These are phyloP conservation scores for Camellia sinensis DNA, from an alignment of 148 eudicot genomes.

Conservation along the genomic window DNA sequence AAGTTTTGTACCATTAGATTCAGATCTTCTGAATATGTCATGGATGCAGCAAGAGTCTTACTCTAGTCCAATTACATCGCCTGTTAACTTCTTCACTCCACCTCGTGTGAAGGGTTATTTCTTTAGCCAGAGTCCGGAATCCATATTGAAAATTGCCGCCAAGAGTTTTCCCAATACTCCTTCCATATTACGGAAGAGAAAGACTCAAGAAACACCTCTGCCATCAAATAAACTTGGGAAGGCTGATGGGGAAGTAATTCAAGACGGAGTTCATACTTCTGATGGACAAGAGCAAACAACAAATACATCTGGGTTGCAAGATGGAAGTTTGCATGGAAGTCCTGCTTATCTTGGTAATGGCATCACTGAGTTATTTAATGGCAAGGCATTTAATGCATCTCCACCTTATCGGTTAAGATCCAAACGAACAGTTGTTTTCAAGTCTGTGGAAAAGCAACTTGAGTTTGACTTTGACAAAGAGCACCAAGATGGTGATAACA, in stretches of 20 bases:
- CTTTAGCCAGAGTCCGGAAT: constrained; percentile 56
- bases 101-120: constrained; percentile 54
- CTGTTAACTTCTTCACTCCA: constrained; percentile 55
- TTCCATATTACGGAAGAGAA: constrained; percentile 80
- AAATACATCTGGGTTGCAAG: constrained; percentile 27
- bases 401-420: constrained; percentile 73
- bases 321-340: constrained; percentile 28
- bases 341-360: constrained; percentile 32
- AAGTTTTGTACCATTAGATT: constrained; percentile 31
- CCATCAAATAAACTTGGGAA: constrained; percentile 27
- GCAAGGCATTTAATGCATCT: constrained; percentile 61
- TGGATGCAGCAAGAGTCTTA: constrained; percentile 31
- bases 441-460: constrained; percentile 78
- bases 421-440: constrained; percentile 54
- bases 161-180: constrained; percentile 76
- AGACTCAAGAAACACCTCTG: constrained; percentile 29
- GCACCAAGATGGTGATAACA: constrained; percentile 20
- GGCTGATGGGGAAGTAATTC: constrained; percentile 31
- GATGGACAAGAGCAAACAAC: constrained; percentile 18
- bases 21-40: constrained; percentile 27
- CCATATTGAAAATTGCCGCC: constrained; percentile 74
- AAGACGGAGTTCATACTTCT: constrained; percentile 21
- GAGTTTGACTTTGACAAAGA: constrained; percentile 48
- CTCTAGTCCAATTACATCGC: constrained; percentile 32
- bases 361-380: constrained; percentile 28